These are phyloP conservation scores for Rhododendron griersonianum DNA, from an alignment of 148 eudicot genomes.

Conservation along the genomic window DNA sequence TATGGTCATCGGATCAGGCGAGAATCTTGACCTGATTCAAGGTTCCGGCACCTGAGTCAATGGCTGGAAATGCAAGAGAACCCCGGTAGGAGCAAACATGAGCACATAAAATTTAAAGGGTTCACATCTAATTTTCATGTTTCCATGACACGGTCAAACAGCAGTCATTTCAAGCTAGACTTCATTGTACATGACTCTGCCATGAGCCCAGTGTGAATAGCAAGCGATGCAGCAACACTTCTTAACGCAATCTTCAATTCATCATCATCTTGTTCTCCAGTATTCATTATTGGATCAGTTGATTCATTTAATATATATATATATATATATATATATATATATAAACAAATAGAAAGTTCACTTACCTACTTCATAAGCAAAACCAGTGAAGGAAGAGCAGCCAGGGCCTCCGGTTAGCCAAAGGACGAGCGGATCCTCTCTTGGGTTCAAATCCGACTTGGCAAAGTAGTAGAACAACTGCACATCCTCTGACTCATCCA, in stretches of 20 bases:
- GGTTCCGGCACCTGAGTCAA: neutral
- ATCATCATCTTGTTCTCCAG: no score
- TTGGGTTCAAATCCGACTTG: slow-evolving; percentile 36
- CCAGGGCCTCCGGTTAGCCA: slow-evolving; percentile 59
- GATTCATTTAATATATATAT: neutral
- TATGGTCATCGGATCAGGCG: neutral
- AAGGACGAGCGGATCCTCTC: slow-evolving; percentile 39
- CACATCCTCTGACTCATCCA: slow-evolving; percentile 34
- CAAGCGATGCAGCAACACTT: neutral
- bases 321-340: no score
- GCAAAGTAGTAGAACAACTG: slow-evolving; percentile 53
- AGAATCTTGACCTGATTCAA: neutral
- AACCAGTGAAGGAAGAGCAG: slow-evolving; percentile 33
- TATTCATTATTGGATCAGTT: neutral
- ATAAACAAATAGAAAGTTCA: neutral
- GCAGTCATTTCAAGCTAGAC: neutral
- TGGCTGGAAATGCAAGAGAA: neutral
- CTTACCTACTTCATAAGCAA: slow-evolving; percentile 1
- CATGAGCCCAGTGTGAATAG: no score
- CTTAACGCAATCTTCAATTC: neutral
- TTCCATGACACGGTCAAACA: neutral
- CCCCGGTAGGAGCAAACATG: neutral
- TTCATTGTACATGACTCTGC: no score
- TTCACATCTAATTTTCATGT: neutral
- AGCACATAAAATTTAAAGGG: neutral